Percentiles rank a stretch among this genome's conserved stretches.
phyloP scores from a whole-genome alignment of 225 moss, liverwort and hornwort species.

The Marchantia polymorpha region DNA sequence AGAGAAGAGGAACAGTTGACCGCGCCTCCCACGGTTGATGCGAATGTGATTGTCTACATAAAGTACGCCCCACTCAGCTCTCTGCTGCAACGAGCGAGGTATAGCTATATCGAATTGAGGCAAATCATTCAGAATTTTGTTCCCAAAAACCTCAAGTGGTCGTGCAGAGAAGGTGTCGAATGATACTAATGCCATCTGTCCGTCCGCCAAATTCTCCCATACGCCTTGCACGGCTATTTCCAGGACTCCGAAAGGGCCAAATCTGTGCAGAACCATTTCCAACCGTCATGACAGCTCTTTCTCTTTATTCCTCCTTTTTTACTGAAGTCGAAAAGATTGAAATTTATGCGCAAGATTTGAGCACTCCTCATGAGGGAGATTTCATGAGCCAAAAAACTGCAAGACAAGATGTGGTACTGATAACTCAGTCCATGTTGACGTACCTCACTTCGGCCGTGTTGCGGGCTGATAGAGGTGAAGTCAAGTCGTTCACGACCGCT shows the following conservation, averaged over 20 bases:
- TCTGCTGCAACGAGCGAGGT: conserved; percentile 63
- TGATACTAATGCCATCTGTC: conserved; percentile 70
- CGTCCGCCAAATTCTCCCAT: conserved; percentile 78
- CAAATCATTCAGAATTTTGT: conserved; percentile 57
- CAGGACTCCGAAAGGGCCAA: conserved; percentile 84
- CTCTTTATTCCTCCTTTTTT: too few species aligned
- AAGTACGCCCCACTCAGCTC: conserved; percentile 62
- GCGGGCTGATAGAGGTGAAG: conserved; percentile 62
- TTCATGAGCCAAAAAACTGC: too few species aligned
- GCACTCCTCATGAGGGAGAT: too few species aligned
- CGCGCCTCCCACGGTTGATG: conserved; percentile 60
- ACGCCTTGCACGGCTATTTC: conserved; percentile 80
- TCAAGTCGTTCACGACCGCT: conserved; percentile 38
- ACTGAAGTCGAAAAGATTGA: too few species aligned
- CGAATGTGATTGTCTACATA: conserved; percentile 81
- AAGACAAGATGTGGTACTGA: too few species aligned
- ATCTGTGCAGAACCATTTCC: conserved; percentile 29
- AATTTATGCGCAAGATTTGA: too few species aligned
- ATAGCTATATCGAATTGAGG: conserved; percentile 56
- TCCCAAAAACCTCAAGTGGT: conserved; percentile 69
- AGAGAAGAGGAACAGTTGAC: conserved; percentile 67
- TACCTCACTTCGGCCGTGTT: conserved; percentile 49
- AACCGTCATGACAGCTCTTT: neutral
- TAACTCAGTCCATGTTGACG: neutral
- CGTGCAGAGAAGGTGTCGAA: conserved; percentile 72